These are phyloP conservation scores for Silene uniflora DNA, from an alignment of 148 eudicot genomes.

Conservation along the genomic window DNA sequence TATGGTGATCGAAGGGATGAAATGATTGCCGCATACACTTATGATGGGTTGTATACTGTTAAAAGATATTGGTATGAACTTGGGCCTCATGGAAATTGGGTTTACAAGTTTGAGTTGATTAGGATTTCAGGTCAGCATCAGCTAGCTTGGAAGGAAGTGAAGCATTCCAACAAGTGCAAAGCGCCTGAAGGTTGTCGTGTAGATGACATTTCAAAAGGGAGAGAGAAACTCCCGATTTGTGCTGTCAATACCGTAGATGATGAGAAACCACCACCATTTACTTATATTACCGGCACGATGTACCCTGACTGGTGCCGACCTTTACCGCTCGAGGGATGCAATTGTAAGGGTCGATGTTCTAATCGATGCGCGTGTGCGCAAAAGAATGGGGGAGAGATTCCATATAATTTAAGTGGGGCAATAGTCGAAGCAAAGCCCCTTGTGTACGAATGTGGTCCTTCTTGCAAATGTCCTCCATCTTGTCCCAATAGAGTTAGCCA, in stretches of 20 bases:
- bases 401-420: conserved; percentile 69
- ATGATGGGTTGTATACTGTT: conserved; percentile 77
- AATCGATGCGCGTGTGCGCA: conserved; percentile 54
- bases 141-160: conserved; percentile 66
- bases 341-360: conserved; percentile 57
- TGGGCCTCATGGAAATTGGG: conserved; percentile 51
- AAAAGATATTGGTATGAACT: conserved; percentile 44
- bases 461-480: conserved; percentile 68
- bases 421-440: conserved; percentile 70
- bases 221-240: conserved; percentile 45
- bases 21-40: conserved; percentile 47
- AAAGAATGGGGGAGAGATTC: conserved; percentile 76
- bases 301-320: conserved; percentile 63
- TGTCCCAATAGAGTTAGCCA: conserved; percentile 81
- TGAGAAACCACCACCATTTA: conserved; percentile 65
- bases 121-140: conserved; percentile 65
- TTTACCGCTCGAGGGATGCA: conserved; percentile 53
- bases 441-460: conserved; percentile 86
- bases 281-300: conserved; percentile 47
- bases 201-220: conserved; percentile 55
- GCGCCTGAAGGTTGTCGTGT: conserved; percentile 41
- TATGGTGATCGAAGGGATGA: conserved; percentile 36
- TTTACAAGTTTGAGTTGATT: conserved; percentile 61
- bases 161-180: conserved; percentile 44
- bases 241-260: conserved; percentile 63